A percentile compares a stretch with the other conserved stretches of the same genome.
Evolutionary conservation across 176 grass and related monocot genomes (phyloP).

Genomic region (Avena atlantica): DNA sequence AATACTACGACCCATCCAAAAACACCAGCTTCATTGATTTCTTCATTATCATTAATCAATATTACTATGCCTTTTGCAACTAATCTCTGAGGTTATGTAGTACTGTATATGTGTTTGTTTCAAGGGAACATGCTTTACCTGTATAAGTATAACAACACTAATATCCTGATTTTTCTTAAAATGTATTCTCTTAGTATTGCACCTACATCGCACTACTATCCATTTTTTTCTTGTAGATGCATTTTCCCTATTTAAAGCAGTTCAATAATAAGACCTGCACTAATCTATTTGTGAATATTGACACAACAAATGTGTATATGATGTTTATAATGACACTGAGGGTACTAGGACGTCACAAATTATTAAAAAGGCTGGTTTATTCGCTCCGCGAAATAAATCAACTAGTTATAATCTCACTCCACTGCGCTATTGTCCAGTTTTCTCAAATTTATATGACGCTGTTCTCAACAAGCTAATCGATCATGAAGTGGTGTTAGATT

Average conservation of each 20-base stretch:
- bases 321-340: background rate
- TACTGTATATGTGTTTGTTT: background rate
- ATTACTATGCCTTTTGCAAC: conserved; percentile 23
- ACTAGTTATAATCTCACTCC: background rate
- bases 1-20: background rate
- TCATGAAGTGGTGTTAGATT: conserved; percentile 11
- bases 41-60: background rate
- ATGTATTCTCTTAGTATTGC: conserved; percentile 15
- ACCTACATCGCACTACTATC: background rate
- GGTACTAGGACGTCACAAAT: background rate
- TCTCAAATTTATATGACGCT: conserved; percentile 22
- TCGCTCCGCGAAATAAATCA: background rate
- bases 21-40: conserved; percentile 10
- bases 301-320: background rate
- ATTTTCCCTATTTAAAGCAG: background rate
- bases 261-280: conserved; percentile 9
- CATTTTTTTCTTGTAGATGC: conserved; percentile 4
- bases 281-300: conserved; percentile 32
- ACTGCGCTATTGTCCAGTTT: background rate
- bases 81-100: conserved; percentile 1
- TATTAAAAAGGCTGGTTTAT: background rate
- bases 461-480: conserved; percentile 28
- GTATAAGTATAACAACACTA: background rate
- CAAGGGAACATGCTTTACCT: background rate
- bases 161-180: background rate